These are phyloP conservation scores for Aspergillus puulaauensis DNA, from an alignment of 2,329 filamentous ascomycete genomes.

Conservation along the genomic window DNA sequence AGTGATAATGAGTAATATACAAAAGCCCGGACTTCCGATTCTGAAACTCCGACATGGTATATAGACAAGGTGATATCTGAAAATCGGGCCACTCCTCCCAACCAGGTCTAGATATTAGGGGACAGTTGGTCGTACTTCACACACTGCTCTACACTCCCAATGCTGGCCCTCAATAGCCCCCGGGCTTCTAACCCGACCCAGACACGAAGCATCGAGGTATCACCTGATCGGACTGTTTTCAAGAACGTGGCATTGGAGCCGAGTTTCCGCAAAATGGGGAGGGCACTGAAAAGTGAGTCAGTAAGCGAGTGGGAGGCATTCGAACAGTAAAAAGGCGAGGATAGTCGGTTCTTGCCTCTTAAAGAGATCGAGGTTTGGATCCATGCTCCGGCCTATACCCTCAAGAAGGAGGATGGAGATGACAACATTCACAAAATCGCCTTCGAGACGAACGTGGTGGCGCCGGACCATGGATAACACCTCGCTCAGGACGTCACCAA, in stretches of 20 bases:
- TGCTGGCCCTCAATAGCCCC: slow-evolving; percentile 83
- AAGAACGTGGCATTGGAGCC: slow-evolving; percentile 60
- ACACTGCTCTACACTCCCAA: slow-evolving; percentile 84
- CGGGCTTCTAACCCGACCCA: slow-evolving; percentile 90
- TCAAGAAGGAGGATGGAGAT: slow-evolving; percentile 91
- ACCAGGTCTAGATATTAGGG: slow-evolving; percentile 67
- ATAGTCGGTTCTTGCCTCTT: slow-evolving; percentile 55
- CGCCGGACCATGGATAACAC: slow-evolving; percentile 87
- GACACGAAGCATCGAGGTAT: slow-evolving; percentile 82
- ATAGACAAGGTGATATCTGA: background rate
- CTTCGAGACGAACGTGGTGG: slow-evolving; percentile 92
- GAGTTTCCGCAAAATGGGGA: slow-evolving; percentile 87
- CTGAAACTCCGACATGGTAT: background rate
- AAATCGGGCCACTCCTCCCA: background rate
- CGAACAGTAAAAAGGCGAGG: background rate
- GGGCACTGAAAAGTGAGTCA: slow-evolving; percentile 55
- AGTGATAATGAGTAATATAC: background rate
- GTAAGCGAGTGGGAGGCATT: background rate
- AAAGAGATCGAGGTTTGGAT: slow-evolving; percentile 85
- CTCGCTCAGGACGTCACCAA: slow-evolving; percentile 89
- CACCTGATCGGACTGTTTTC: slow-evolving; percentile 67
- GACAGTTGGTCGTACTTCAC: slow-evolving; percentile 88
- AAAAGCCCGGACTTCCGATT: background rate
- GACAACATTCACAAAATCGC: slow-evolving; percentile 97
- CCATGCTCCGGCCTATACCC: slow-evolving; percentile 83